These are phyloP conservation scores for Eimeria zaria DNA, from an alignment of 169 alveolate species.

Conservation along the genomic window DNA sequence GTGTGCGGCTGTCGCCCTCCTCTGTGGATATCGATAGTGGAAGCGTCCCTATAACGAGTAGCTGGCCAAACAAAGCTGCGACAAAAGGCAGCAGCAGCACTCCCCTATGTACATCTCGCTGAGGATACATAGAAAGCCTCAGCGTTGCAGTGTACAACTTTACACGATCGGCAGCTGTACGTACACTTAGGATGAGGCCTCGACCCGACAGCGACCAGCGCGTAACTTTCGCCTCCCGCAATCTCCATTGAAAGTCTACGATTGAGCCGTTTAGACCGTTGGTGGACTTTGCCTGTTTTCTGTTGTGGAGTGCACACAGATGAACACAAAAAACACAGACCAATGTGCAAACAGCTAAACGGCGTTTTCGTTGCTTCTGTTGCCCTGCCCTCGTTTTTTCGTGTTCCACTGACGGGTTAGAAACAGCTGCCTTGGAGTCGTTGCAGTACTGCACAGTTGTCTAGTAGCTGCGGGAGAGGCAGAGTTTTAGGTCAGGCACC, in stretches of 20 bases:
- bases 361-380: neutral
- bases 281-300: neutral
- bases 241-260: slow-evolving; percentile 3
- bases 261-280: neutral
- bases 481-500: too few species aligned
- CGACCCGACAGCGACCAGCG: slow-evolving; percentile 34
- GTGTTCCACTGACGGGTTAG: too few species aligned
- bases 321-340: neutral
- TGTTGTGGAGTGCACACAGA: neutral
- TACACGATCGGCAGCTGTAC: neutral
- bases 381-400: neutral
- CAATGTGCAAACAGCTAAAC: neutral
- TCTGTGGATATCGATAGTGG: neutral
- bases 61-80: slow-evolving; percentile 46
- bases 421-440: too few species aligned
- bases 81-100: neutral
- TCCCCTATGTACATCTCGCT: neutral
- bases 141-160: neutral
- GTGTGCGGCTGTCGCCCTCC: slow-evolving; percentile 10
- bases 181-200: slow-evolving; percentile 62
- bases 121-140: neutral
- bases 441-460: too few species aligned
- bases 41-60: slow-evolving; percentile 21
- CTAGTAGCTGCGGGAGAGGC: too few species aligned
- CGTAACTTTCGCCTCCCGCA: neutral